These are phyloP conservation scores for Xylaria intraflava DNA, from an alignment of 495 filamentous ascomycete genomes.

Conservation along the genomic window DNA sequence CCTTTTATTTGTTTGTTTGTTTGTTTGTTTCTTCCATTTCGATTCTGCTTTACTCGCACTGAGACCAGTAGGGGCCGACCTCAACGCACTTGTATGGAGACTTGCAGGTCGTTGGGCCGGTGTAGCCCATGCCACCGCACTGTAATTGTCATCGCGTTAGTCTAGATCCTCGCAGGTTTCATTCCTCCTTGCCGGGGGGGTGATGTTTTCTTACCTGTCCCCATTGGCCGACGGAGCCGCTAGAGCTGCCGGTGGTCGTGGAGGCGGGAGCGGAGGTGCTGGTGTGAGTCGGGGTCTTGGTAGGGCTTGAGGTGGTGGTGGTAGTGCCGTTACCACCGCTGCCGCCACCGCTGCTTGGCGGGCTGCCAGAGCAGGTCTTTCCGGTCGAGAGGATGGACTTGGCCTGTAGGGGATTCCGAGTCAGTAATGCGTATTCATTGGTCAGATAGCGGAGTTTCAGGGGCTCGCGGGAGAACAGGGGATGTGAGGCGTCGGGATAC, in stretches of 20 bases:
- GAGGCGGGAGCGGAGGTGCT: conserved; percentile 1
- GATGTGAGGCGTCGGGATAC: neutral
- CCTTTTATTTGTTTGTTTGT: too few relatives aligned
- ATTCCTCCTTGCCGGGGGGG: neutral
- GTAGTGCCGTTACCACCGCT: neutral
- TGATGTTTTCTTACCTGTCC: conserved; percentile 12
- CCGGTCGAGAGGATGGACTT: conserved; percentile 23
- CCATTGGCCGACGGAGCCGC: conserved; percentile 15
- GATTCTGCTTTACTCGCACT: conserved; percentile 9
- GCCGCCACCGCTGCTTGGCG: neutral
- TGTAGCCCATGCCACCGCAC: conserved; percentile 27
- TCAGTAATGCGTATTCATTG: too few relatives aligned
- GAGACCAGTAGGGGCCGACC: conserved; percentile 10
- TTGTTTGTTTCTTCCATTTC: neutral
- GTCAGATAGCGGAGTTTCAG: too few relatives aligned
- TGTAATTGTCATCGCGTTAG: conserved; percentile 5
- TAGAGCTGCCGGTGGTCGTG: neutral
- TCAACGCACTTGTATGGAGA: conserved; percentile 19
- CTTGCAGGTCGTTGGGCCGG: conserved; percentile 22
- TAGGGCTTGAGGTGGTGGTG: too few relatives aligned
- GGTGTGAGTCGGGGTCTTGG: too few relatives aligned
- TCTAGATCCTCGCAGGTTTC: too few relatives aligned
- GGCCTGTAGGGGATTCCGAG: too few relatives aligned
- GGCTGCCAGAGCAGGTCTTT: conserved; percentile 12
- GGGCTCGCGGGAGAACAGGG: too few relatives aligned